Evolutionary conservation across 179 eudicot species (phyloP).

Genomic region (Beta macrorhiza): DNA sequence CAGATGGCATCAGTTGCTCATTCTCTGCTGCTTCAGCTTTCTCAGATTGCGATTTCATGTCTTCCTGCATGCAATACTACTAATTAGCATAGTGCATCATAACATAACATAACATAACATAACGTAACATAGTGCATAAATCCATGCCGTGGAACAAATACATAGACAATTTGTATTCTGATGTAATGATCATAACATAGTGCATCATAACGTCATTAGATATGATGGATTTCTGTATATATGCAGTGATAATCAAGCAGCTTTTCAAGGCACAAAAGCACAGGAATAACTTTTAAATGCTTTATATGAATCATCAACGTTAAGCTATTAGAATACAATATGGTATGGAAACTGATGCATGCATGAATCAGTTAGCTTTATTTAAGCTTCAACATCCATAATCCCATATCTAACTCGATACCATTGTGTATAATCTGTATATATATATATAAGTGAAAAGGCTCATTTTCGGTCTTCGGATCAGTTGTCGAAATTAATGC

Average conservation of each 20-base stretch:
- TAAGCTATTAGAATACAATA: neutral
- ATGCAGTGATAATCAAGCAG: neutral
- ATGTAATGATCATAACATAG: neutral
- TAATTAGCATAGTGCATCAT: neutral
- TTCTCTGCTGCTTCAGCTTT: slow-evolving; percentile 22
- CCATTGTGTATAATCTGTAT: neutral
- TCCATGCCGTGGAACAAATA: neutral
- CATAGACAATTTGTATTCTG: neutral
- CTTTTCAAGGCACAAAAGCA: neutral
- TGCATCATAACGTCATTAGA: neutral
- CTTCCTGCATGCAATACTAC: slow-evolving; percentile 22
- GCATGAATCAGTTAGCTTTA: neutral
- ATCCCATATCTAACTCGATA: neutral
- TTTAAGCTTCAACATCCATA: neutral
- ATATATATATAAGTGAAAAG: neutral
- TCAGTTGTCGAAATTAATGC: neutral
- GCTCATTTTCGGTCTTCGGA: neutral
- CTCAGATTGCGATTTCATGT: slow-evolving; percentile 16
- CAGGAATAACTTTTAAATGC: too few species aligned
- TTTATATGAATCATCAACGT: neutral
- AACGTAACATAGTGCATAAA: neutral
- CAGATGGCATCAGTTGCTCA: slow-evolving; percentile 8
- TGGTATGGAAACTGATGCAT: neutral
- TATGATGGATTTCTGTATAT: neutral
- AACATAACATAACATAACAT: too few species aligned